Conservation (phyloP, 1,284 basidiomycete genomes). For the Sporisorium scitamineum region DNA sequence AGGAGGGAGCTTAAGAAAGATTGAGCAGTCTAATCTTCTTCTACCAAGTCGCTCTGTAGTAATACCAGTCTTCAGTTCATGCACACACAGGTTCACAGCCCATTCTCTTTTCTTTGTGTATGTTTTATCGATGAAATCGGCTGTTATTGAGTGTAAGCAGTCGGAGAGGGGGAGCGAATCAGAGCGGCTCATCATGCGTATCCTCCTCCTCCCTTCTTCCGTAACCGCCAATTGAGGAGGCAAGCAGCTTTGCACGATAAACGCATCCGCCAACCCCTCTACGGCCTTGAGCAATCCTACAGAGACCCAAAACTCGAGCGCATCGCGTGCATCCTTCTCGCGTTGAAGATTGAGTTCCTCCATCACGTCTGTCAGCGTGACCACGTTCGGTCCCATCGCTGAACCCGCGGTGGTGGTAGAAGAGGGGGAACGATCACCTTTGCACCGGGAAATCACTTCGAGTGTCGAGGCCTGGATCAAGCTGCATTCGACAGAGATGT, state of each 20-base stretch:
- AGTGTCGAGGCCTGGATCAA: conserved; percentile 40
- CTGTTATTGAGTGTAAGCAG: not conserved
- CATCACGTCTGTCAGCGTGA: conserved; percentile 45
- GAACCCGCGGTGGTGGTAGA: not conserved
- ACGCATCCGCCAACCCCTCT: conserved; percentile 30
- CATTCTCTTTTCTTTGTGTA: not conserved
- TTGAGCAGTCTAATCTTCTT: conserved; percentile 11
- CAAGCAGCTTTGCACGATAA: conserved; percentile 25
- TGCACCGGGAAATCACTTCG: conserved; percentile 35
- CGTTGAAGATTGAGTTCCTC: conserved; percentile 46
- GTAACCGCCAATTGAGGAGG: not conserved
- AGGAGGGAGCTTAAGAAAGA: conserved; percentile 68
- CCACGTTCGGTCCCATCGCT: conserved; percentile 14
- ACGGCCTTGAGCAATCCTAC: conserved; percentile 24
- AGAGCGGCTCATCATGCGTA: conserved; percentile 11
- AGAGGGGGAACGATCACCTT: not conserved
- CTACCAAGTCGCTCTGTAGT: conserved; percentile 8
- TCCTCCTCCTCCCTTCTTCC: conserved; percentile 15
- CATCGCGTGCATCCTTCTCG: conserved; percentile 40
- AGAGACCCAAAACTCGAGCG: conserved; percentile 38
- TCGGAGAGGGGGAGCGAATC: not conserved
- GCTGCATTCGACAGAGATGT: conserved; percentile 38
- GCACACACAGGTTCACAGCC: not conserved
- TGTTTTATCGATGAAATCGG: not conserved
- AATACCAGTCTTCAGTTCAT: conserved; percentile 15